Evolutionary conservation across 768 basidiomycete species (phyloP), one percentile per base, ranked within the genome.

Genomic region (Termitomyces sp.): DNA sequence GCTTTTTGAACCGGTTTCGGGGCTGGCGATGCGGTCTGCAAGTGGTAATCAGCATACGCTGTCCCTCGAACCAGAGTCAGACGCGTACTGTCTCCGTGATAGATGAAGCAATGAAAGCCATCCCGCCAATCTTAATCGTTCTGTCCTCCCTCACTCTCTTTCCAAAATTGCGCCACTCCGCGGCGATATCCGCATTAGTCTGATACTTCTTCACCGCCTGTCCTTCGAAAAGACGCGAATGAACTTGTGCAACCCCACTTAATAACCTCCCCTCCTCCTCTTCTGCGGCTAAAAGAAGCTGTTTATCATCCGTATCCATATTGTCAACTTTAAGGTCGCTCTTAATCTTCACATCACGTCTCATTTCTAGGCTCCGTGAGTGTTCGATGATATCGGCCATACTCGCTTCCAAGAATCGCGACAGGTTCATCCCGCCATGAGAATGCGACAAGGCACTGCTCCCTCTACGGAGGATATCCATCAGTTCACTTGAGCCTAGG

Each of bases 141-240:
- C 77, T 70, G 47, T 76, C 68, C 2, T 59, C 65, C 26, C 73
- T 70, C 8, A 69, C 74, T 15, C 79, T 71, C 58, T 80, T 79
- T 59, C 77, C 74, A 21, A 78, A 46, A 35, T 73, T 71, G 38
- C 64, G 64, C 81, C 79, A 81, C 55, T 77, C 76, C 9, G 67
- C 57, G 2, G 75, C 77, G 43, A 77, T 80, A 34, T 79, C 67
- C 41, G 68, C 65, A 55, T 75, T 75, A 43, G 66, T 67, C 56
- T 73, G 71, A 30, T 41, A 37, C 42, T 64, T 67, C 41, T 69
- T 50, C 22, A 79, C 58, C 46, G 79, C 32, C 58, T 71, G 72
- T 9, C 83, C 84, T 55, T 85, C 83, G 55, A 84, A 85, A 19
- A 85, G 63, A 32, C 82, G 71, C 45, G 77, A 79, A 55, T 78